Base-by-base conservation (phyloP, 2,329 filamentous ascomycete genomes). In the Byssoonygena ceratinophila region DNA sequence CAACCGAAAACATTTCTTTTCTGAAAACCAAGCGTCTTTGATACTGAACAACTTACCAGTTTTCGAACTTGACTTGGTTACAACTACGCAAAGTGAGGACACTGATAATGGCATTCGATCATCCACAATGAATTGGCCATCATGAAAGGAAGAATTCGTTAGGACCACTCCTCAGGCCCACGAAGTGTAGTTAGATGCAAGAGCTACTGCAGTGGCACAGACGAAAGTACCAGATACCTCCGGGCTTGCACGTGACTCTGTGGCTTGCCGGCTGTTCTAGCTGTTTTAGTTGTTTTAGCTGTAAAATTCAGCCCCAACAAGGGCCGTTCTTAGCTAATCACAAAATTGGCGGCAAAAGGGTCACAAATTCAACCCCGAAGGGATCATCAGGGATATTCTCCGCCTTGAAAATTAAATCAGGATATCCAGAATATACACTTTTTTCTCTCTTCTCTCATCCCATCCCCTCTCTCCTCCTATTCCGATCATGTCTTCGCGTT, bases 271-370 rank as follows among this genome's bases (percentile, higher is more conserved):
- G 37, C 20, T 31, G 44, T 23, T 34, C n/a, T n/a, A n/a, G n/a
- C n/a, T n/a, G n/a, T n/a, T n/a, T n/a, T n/a, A n/a, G n/a, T n/a
- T n/a, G n/a, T n/a, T n/a, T n/a, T n/a, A n/a, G n/a, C n/a, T n/a
- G n/a, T n/a, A n/a, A n/a, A n/a, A n/a, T n/a, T n/a, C n/a, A 22
- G 29, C 6, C 44, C 29, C 44, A 46, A 46, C 44, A 32, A 46
- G 34, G 18, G 29, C 12, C 44, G 22, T 36, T 22, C 18, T 40
- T 40, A 40, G 37, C 18, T 40, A 34, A 34, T 4, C 37, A 5
- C n/a, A 29, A 18, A 3, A 20, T 46, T 34, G 27, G 44, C 27
- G 41, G 25, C 20, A n/a, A 45, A 45, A 14, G 25, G 40, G 41
- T 12, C 14, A 32, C 25, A 45, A 45, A 45, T 22, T 22, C n/a